A percentile compares a stretch with the other conserved stretches of the same genome.
Evolutionary conservation across 1,284 basidiomycete genomes (phyloP).

Genomic region (Leccinum pachyderme): DNA sequence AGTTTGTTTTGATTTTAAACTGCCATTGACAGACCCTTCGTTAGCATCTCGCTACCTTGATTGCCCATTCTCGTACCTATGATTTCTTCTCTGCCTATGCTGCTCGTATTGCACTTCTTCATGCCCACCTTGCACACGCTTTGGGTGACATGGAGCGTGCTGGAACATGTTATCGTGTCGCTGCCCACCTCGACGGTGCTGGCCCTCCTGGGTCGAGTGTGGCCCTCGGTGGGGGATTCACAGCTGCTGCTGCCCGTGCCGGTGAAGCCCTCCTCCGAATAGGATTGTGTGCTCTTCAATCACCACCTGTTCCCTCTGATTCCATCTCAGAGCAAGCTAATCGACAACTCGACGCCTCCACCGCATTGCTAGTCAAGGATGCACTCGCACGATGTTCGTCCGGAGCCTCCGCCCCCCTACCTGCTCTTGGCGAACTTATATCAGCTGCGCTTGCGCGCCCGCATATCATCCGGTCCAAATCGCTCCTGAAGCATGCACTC

Average conservation of each 20-base stretch:
- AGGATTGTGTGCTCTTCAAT: slow-evolving; percentile 36
- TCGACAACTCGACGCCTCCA: slow-evolving; percentile 17
- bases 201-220: slow-evolving; percentile 18
- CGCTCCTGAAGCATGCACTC: slow-evolving; percentile 59
- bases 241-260: slow-evolving; percentile 54
- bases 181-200: slow-evolving; percentile 44
- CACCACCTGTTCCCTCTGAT: neutral
- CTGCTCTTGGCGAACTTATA: slow-evolving; percentile 30
- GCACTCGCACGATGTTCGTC: slow-evolving; percentile 29
- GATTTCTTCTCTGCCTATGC: slow-evolving; percentile 55
- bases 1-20: slow-evolving; percentile 1
- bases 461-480: slow-evolving; percentile 41
- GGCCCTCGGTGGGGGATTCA: slow-evolving; percentile 43
- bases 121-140: slow-evolving; percentile 71
- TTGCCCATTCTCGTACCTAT: slow-evolving; percentile 60
- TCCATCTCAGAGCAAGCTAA: slow-evolving; percentile 2
- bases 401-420: slow-evolving; percentile 24
- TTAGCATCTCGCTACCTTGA: slow-evolving; percentile 52
- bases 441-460: slow-evolving; percentile 26
- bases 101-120: slow-evolving; percentile 61
- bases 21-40: neutral
- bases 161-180: slow-evolving; percentile 57
- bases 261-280: slow-evolving; percentile 60
- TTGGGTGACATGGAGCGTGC: slow-evolving; percentile 48
- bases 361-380: slow-evolving; percentile 22